Evolutionary conservation across 306 rosid genomes (phyloP), one percentile per base, ranked within the genome.

Genomic region (Trifolium pratense): DNA sequence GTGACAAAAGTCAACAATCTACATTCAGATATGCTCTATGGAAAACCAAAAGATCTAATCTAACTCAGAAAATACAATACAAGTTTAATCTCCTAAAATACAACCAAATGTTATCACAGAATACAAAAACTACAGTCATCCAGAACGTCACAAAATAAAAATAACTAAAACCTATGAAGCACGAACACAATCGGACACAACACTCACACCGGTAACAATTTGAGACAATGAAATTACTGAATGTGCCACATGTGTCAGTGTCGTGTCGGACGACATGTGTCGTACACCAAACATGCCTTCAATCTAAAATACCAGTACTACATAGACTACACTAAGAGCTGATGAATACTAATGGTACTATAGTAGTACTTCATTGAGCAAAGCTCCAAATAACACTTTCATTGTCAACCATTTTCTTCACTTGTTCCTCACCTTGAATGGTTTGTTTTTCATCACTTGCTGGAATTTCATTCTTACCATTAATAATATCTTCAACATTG

Each of bases 361-460:
- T n/a, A 13, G 15, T 34, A n/a, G n/a, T 59, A 68, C 70, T 75
- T 81, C 86, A 70, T 63, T 63, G 74, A 46, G 80, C 80, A 62
- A 69, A 58, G 73, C 80, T 80, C 77, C 84, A 65, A 66, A 85
- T 65, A 73, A 81, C 85, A 63, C 81, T 81, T n/a, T 87, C 88
- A 20, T 83, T 87, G 79, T 84, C 92, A 29, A 75, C 92, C 57
- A 70, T 71, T 74, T 78, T 74, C 60, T 77, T 56, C 53, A 77
- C 51, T 65, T 79, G 75, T 65, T 84, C 85, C 46, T 84, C 88
- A 15, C 72, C 76, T 59, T 79, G 79, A 74, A 55, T 62, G 36
- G 55, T 66, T 53, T 31, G 53, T 40, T 80, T 81, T 26, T 72
- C 89, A 74, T 68, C 81, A 32, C 56, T 79, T 78, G 71, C 71